phyloP scores from a whole-genome alignment of 2,329 filamentous ascomycete species.

The Moelleriella libera region DNA sequence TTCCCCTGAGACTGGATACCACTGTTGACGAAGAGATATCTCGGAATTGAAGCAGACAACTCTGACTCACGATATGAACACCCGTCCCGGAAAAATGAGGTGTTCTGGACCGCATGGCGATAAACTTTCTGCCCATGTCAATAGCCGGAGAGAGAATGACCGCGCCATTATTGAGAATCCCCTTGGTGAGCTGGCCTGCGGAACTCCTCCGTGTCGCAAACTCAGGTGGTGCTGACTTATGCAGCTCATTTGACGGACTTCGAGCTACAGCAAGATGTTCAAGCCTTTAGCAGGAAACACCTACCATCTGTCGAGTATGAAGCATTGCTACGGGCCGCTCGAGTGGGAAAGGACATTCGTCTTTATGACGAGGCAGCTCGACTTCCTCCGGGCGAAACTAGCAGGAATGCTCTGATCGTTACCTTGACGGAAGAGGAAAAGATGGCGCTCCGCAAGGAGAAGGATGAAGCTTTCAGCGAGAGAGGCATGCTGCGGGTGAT shows the following conservation, averaged over 20 bases:
- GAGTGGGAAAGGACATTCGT: constrained; percentile 24
- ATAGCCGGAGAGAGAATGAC: constrained; percentile 16
- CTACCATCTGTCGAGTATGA: constrained; percentile 15
- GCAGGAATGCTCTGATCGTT: constrained; percentile 14
- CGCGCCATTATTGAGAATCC: constrained; percentile 23
- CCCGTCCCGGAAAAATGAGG: neutral
- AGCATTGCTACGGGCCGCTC: constrained; percentile 21
- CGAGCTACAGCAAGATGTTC: constrained; percentile 21
- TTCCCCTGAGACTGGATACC: neutral
- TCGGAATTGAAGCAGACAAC: neutral
- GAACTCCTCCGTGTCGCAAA: neutral
- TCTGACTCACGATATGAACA: neutral
- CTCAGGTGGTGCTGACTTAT: neutral
- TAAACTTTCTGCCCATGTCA: constrained; percentile 9
- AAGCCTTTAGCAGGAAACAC: constrained; percentile 13
- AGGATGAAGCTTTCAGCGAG: constrained; percentile 23
- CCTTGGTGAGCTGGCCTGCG: constrained; percentile 9
- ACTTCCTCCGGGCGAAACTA: constrained; percentile 7
- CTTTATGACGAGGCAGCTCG: constrained; percentile 22
- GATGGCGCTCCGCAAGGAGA: constrained; percentile 19
- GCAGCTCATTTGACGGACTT: constrained; percentile 22
- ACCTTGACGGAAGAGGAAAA: constrained; percentile 20
- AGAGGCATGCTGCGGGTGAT: constrained; percentile 24
- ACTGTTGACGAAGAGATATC: neutral
- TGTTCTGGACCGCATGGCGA: constrained; percentile 3